Base-by-base conservation (phyloP, 1,284 basidiomycete genomes). In the Sphagnurus paluster region DNA sequence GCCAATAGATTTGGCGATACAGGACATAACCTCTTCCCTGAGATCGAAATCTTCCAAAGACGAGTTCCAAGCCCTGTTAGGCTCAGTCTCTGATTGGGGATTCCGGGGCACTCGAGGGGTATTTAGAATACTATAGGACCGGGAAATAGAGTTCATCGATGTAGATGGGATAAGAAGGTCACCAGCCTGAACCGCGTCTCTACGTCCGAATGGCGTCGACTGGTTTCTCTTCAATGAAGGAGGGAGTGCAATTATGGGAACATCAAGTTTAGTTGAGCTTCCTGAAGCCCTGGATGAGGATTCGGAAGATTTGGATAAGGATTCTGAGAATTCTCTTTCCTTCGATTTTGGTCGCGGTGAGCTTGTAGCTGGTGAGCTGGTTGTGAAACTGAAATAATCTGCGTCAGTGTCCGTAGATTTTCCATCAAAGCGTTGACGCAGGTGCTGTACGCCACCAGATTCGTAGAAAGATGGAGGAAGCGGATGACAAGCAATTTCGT, bases 1-100 rank as follows among this genome's bases (percentile, higher is more conserved):
- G 2, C 96, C 96, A 46, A 99, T 98, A 4, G 93, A 97, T 64
- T 95, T 96, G 1, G 95, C 94, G 49, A 99, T 97, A 67, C 93
- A 97, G 4, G 89, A 87, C 89, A 99, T 94, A 25, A 99, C 93
- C 53, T 92, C 93, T 54, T 93, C 91, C 34, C 91, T 84, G 28
- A 99, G 78, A 60, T 98, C 91, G 60, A 97, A 95, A 23, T 72
- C 71, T 17, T 72, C 66, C 11, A 61, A 59, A 34, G 61, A 62
- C 53, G 58, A 53, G 7, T 58, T 60, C n/a, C 51, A 34, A 14
- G 49, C 8, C 24, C 44, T 43, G 29, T 52, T 55, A 32, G 51
- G 51, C n/a, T 56, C 53, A 13, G 46, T 40, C 28, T 63, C 56
- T 1, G 52, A 56, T n/a, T 66, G 56, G 11, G 48, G 61, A 42